These are phyloP conservation scores for Rosa lucieae DNA, from an alignment of 306 rosid genomes.

Conservation along the genomic window DNA sequence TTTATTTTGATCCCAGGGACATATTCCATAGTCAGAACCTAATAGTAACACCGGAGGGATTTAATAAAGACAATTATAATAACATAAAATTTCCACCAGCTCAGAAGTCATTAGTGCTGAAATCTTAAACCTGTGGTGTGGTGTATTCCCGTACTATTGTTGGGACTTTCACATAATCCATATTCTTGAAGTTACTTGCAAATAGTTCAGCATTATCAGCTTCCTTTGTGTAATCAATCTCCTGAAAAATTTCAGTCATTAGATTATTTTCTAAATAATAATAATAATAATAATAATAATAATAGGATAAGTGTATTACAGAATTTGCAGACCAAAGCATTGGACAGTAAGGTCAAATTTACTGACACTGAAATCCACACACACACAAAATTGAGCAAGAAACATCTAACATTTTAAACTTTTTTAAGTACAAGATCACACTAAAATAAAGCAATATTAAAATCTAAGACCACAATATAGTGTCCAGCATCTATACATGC, in stretches of 20 bases:
- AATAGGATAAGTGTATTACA: neutral
- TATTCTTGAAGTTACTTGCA: conserved; percentile 77
- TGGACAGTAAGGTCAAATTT: neutral
- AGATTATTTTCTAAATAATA: neutral
- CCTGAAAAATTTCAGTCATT: conserved; percentile 51
- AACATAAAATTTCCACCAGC: conserved; percentile 11
- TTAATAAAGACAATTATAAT: conserved; percentile 9
- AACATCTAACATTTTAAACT: neutral
- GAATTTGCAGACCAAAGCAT: neutral
- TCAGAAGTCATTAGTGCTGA: conserved; percentile 17
- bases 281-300: no score
- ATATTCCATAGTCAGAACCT: conserved; percentile 99
- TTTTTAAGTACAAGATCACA: neutral
- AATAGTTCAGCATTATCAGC: conserved; percentile 89
- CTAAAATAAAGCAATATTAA: neutral
- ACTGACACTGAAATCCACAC: conserved; percentile 1
- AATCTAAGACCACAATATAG: neutral
- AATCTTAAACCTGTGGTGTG: conserved; percentile 77
- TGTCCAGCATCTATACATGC: neutral
- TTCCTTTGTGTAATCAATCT: conserved; percentile 99
- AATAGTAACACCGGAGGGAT: conserved; percentile 1
- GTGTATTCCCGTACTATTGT: conserved; percentile 87
- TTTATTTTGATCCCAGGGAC: conserved; percentile 99
- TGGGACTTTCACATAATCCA: conserved; percentile 94
- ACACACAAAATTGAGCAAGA: neutral